phyloP scores from a whole-genome alignment of 345 rosid species.

The Citrus cavaleriei region DNA sequence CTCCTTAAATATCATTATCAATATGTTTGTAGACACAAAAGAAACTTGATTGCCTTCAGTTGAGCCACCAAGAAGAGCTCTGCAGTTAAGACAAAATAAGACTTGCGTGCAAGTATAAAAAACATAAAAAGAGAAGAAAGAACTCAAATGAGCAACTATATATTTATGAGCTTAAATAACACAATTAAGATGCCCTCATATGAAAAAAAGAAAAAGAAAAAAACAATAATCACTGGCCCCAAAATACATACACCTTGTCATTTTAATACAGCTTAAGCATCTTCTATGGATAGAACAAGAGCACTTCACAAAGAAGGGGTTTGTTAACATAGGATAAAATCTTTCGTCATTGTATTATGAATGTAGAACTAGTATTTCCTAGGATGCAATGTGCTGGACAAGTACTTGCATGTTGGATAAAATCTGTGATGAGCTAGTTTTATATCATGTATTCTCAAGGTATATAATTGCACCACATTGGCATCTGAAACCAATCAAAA shows the following conservation, averaged over 20 bases:
- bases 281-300: background rate
- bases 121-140: background rate
- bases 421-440: background rate
- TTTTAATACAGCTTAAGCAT: background rate
- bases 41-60: constrained; percentile 39
- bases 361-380: background rate
- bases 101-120: background rate
- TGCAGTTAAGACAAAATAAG: constrained; percentile 33
- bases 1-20: constrained; percentile 44
- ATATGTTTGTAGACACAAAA: constrained; percentile 53
- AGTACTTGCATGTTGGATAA: background rate
- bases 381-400: background rate
- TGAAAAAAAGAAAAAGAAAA: background rate
- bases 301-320: background rate
- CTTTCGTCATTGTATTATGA: background rate
- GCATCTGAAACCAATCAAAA: background rate
- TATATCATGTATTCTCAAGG: background rate
- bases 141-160: background rate
- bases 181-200: background rate
- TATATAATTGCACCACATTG: background rate
- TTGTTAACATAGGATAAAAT: background rate
- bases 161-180: background rate
- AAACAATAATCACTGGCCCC: background rate
- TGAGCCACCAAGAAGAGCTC: constrained; percentile 80
- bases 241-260: background rate